A percentile compares a stretch with the other conserved stretches of the same genome.
These are phyloP conservation scores for Tilletia setariae DNA, from an alignment of 1,284 basidiomycete species.

Conservation along the genomic window DNA sequence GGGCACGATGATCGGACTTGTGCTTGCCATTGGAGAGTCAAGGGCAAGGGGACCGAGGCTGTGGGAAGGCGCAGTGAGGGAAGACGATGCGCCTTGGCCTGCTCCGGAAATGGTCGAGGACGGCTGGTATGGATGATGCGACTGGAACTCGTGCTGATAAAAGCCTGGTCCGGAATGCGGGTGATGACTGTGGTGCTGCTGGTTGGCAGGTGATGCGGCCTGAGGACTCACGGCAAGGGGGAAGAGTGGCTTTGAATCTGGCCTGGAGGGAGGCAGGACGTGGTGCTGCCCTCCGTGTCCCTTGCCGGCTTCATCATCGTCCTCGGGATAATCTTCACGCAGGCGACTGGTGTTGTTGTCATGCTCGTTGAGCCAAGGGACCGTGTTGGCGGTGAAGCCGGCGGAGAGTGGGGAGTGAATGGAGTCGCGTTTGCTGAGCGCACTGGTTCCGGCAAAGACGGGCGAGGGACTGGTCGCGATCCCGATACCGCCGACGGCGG, in stretches of 20 bases:
- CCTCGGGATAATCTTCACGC: slow-evolving; percentile 3
- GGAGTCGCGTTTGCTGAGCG: slow-evolving; percentile 11
- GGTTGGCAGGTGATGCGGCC: not conserved
- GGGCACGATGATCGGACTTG: slow-evolving; percentile 36
- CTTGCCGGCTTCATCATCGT: slow-evolving; percentile 42
- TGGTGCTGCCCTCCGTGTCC: slow-evolving; percentile 39
- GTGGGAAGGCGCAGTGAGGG: no score
- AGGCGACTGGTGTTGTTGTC: not conserved
- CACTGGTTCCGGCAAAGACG: not conserved
- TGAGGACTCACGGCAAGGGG: slow-evolving; percentile 19
- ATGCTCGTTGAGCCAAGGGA: not conserved
- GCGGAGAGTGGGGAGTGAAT: slow-evolving; percentile 6
- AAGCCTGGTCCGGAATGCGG: no score
- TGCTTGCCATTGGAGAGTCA: slow-evolving; percentile 2
- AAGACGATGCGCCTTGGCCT: no score
- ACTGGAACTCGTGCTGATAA: no score
- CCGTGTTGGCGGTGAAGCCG: not conserved
- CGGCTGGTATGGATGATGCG: no score
- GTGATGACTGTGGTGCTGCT: slow-evolving; percentile 8
- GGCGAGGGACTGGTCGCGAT: not conserved
- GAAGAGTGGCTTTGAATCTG: slow-evolving; percentile 19
- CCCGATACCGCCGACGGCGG: no score
- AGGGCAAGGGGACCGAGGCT: not conserved
- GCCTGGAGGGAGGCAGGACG: slow-evolving; percentile 28
- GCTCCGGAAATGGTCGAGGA: no score